These are phyloP conservation scores for Excoecaria agallocha DNA, from an alignment of 345 rosid genomes.

Conservation along the genomic window DNA sequence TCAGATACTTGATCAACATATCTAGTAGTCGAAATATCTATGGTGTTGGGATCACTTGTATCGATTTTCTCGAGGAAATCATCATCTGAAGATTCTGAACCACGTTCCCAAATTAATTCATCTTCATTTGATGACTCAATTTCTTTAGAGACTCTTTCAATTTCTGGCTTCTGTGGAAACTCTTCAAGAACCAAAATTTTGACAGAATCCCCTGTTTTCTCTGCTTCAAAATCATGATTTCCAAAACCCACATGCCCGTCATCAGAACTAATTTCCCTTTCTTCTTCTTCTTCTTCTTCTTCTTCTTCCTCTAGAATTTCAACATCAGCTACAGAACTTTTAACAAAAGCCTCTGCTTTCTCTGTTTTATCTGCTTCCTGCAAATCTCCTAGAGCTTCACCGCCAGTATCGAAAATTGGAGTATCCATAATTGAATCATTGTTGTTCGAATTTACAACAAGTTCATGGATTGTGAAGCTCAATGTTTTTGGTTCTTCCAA, in stretches of 20 bases:
- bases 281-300: conserved; percentile 12
- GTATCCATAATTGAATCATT: neutral
- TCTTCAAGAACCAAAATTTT: conserved; percentile 14
- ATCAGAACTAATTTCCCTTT: neutral
- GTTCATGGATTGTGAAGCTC: conserved; percentile 43
- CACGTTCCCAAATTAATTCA: neutral
- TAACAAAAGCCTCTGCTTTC: conserved; percentile 20
- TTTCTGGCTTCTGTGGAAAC: conserved; percentile 11
- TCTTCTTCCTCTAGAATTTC: conserved; percentile 10
- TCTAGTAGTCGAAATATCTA: conserved; percentile 28
- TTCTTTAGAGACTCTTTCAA: neutral
- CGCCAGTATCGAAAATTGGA: neutral
- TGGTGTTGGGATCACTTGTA: neutral
- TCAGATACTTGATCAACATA: conserved; percentile 10
- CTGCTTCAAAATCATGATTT: conserved; percentile 6
- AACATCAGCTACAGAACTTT: conserved; percentile 11
- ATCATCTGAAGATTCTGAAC: conserved; percentile 5
- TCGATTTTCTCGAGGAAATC: neutral
- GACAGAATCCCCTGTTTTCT: conserved; percentile 20
- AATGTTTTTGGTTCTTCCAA: conserved; percentile 46
- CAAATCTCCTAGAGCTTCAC: too few relatives aligned
- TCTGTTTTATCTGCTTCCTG: conserved; percentile 7
- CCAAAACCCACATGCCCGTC: neutral
- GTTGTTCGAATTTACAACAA: conserved; percentile 5
- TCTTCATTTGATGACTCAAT: neutral